Evolutionary conservation across 768 basidiomycete genomes (phyloP), one percentile per base, ranked within the genome.

Genomic region (Phanerochaete carnosa): DNA sequence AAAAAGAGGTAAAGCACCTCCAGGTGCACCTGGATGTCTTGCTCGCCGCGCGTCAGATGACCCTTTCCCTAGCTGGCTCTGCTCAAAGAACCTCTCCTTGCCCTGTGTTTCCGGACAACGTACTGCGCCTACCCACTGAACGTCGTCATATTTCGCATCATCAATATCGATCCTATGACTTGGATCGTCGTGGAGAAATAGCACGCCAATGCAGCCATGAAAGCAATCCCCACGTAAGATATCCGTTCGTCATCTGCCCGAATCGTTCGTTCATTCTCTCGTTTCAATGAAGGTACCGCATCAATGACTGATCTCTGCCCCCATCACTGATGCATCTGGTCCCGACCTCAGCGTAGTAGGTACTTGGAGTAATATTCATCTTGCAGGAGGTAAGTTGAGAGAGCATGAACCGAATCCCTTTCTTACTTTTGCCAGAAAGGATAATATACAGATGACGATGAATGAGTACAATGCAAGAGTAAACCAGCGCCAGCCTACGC

Each of bases 101-200:
- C 52, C 45, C 49, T 64, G 11, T 12, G 53, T 1, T 61, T 61
- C 56, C 30, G 61, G 35, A 60, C 63, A 16, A 59, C 62, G 35
- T 61, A 64, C 60, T 60, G 62, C 33, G 53, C 63, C 16, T 62
- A 43, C 30, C 60, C 60, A 2, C 25, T 64, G 45, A 60, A 64
- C 29, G 46, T 59, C 39, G 47, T 56, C 19, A 58, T 57, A 19
- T 64, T 64, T 50, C 60, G 63, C 2, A 28, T 35, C 6, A 62
- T 64, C 49, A 13, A 15, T n/a, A 9, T n/a, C 16, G 39, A 19
- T 13, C 52, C 55, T 12, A 33, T 19, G n/a, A 64, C 63, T 11
- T 61, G 45, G 29, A 57, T 64, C 16, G 25, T 64, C 8, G 43
- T 64, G 28, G 57, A 60, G 8, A 54, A 50, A 29, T 64, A 60